These are phyloP conservation scores for Cyclotella choctawhatcheeana DNA, from an alignment of 108 stramenopile genomes.

Conservation along the genomic window DNA sequence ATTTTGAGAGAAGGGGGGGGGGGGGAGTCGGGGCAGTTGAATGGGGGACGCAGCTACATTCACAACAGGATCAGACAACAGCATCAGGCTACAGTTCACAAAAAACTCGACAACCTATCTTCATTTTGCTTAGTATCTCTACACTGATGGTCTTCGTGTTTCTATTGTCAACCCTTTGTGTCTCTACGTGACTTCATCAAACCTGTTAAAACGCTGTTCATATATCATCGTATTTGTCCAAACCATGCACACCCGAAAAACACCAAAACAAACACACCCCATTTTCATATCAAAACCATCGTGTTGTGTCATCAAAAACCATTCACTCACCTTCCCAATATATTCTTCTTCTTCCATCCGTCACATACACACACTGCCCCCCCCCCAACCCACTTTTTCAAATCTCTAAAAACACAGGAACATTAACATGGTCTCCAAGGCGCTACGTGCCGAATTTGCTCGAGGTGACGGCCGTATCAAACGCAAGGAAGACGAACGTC, in stretches of 20 bases:
- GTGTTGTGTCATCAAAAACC: slow-evolving; percentile 5
- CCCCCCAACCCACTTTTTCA: slow-evolving; percentile 3
- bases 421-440: slow-evolving; percentile 67
- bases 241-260: neutral
- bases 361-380: slow-evolving; percentile 2
- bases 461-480: slow-evolving; percentile 90
- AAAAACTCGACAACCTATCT: too few species aligned
- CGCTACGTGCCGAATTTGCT: slow-evolving; percentile 86
- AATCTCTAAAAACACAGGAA: slow-evolving; percentile 50
- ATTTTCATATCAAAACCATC: too few species aligned
- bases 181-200: slow-evolving; percentile 9
- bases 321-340: slow-evolving; percentile 20
- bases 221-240: too few species aligned
- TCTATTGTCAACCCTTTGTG: neutral
- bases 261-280: slow-evolving; percentile 1
- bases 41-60: neutral
- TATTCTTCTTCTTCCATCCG: neutral
- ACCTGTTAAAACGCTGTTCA: neutral
- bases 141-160: too few species aligned
- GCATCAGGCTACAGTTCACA: too few species aligned
- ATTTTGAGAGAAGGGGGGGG: neutral
- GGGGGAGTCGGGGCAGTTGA: neutral
- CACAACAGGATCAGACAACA: too few species aligned
- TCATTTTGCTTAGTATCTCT: too few species aligned
- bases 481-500: slow-evolving; percentile 91